These are phyloP conservation scores for Nannochloropsis salina DNA, from an alignment of 108 stramenopile species.

Conservation along the genomic window DNA sequence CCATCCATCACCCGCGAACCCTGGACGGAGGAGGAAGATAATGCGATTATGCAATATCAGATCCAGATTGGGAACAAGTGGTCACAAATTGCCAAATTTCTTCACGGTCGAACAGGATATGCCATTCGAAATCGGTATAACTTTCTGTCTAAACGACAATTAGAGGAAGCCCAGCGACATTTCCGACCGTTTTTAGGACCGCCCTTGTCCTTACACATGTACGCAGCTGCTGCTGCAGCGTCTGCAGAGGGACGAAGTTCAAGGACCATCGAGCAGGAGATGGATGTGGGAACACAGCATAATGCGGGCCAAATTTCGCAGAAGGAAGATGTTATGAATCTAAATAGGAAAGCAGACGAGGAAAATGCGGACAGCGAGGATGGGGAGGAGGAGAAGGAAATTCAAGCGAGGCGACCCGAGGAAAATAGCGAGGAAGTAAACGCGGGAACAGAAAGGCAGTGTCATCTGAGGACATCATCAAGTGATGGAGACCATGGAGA, in stretches of 20 bases:
- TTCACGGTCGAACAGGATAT: slow-evolving; percentile 23
- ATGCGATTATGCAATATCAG: slow-evolving; percentile 26
- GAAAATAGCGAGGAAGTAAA: neutral
- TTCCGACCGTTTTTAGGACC: neutral
- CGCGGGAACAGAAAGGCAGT: neutral
- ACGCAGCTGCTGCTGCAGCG: neutral
- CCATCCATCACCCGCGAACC: slow-evolving; percentile 44
- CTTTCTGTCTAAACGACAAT: neutral
- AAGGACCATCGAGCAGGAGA: neutral
- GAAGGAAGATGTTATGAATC: too few relatives aligned
- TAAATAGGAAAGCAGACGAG: neutral
- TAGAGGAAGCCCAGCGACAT: neutral
- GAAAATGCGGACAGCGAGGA: neutral
- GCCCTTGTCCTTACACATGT: slow-evolving; percentile 1
- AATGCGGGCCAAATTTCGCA: neutral
- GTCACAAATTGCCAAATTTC: slow-evolving; percentile 32
- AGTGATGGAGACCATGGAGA: too few relatives aligned
- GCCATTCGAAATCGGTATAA: slow-evolving; percentile 31
- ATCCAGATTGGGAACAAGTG: slow-evolving; percentile 29
- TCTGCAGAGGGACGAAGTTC: neutral
- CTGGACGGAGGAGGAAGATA: slow-evolving; percentile 48
- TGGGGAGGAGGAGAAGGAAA: neutral
- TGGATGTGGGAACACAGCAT: neutral
- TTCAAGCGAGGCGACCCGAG: neutral
- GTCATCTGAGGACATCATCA: neutral